Evolutionary conservation across 768 basidiomycete species (phyloP).

Genomic region (Serpula lacrymans): DNA sequence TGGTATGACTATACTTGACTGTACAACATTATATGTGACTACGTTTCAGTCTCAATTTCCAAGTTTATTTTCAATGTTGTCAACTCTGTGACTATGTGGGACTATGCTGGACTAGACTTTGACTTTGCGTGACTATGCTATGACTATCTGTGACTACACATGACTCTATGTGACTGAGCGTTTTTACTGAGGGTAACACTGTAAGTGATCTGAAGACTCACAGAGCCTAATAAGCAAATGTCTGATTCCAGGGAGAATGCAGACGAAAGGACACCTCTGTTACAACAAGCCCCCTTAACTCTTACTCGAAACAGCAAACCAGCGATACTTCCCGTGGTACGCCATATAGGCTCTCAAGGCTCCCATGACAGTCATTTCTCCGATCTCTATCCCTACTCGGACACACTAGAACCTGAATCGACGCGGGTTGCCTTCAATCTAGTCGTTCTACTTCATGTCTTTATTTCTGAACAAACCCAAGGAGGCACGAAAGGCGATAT

Average conservation of each 20-base stretch:
- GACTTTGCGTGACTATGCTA: too few species aligned
- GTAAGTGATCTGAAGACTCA: too few species aligned
- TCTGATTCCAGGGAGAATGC: too few species aligned
- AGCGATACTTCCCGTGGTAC: conserved; percentile 8
- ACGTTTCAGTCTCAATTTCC: too few species aligned
- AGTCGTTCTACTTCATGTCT: background rate
- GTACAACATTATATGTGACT: too few species aligned
- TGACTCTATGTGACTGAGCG: too few species aligned
- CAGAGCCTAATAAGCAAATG: too few species aligned
- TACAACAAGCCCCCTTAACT: background rate
- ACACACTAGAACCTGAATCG: background rate
- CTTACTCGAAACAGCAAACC: background rate
- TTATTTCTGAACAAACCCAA: background rate
- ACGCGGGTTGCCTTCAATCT: background rate
- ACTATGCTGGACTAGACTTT: too few species aligned
- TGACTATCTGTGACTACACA: too few species aligned
- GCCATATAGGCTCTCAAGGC: background rate
- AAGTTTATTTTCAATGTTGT: too few species aligned
- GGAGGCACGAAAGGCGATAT: conserved; percentile 19
- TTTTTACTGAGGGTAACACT: conserved; percentile 1
- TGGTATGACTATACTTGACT: too few species aligned
- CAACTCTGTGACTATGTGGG: too few species aligned
- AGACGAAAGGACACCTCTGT: conserved; percentile 7
- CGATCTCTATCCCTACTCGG: conserved; percentile 1
- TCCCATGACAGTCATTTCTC: background rate